Base-by-base conservation (phyloP, 169 alveolate genomes). In the Babesia divergens region DNA sequence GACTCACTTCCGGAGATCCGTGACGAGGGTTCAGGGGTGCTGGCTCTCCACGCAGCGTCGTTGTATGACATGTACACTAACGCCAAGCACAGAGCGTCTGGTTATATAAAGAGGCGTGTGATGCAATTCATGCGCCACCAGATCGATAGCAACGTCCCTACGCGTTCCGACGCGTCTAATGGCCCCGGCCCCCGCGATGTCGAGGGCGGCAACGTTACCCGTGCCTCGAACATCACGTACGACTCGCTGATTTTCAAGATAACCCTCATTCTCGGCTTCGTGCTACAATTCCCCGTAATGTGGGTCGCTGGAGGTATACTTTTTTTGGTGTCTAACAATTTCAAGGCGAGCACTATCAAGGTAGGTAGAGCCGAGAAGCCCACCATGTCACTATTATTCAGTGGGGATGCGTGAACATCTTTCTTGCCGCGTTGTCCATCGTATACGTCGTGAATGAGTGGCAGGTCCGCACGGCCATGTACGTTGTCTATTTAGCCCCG, bases 61-160 rank as follows among this genome's bases (percentile, higher is more conserved):
- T 8, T 66, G 38, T 76, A 76, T 40, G 85, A 65, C 16, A 29
- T 40, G 26, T 76, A 47, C 38, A 13, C 56, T 34, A 76, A 60
- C 52, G 8, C 58, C 28, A 76, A 66, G 56, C 67, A 59, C 22
- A 22, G 43, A 29, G 14, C 54, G 14, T 22, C 69, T 4, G 20
- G 18, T 22, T 20, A 42, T 32, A 22, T 66, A 2, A 65, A 70
- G 32, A 66, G 55, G 18, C 43, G 75, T 13, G 71, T 76, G 4
- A 76, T 76, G 85, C 44, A 42, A 13, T 76, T 76, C 65, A 76
- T 76, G 85, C 44, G 79, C 9, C 64, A 76, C 28, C 81, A 76
- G 7, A 29, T 74, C 37, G 53, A 32, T 9, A 60, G 16, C 38
- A 11, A 6, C 6, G 7, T 6, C 6, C 6, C 46, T 18, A 24